These are phyloP conservation scores for Arctium minus DNA, from an alignment of 129 eudicot species.

Conservation along the genomic window DNA sequence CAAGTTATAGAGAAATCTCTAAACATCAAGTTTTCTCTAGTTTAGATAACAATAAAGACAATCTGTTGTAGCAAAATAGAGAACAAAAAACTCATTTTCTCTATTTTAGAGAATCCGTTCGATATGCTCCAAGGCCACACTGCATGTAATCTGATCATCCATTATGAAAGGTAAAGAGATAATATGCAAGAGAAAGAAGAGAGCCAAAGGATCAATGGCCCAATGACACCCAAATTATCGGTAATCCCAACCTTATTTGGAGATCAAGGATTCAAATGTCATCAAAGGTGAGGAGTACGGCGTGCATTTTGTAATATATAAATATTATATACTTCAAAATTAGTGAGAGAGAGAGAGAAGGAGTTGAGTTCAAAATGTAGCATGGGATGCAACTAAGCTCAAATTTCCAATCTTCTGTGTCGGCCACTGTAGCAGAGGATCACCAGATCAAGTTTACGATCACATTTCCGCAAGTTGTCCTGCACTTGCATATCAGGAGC, in stretches of 20 bases:
- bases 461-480: neutral
- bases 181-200: neutral
- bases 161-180: neutral
- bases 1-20: no score
- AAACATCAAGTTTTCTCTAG: no score
- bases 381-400: neutral
- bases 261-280: neutral
- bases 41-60: no score
- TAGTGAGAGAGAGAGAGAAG: neutral
- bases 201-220: neutral
- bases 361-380: neutral
- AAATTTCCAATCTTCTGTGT: neutral
- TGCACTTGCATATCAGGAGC: neutral
- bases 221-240: neutral
- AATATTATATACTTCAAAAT: neutral
- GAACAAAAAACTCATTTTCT: no score
- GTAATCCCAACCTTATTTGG: neutral
- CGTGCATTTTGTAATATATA: neutral
- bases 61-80: no score
- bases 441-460: neutral
- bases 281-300: neutral
- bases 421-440: neutral
- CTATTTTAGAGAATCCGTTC: no score
- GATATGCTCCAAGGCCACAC: neutral
- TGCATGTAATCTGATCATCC: neutral